A percentile compares a stretch with the other conserved stretches of the same genome.
Conservation (phyloP, 2,329 filamentous ascomycete genomes). For the Colletotrichum tropicicola region DNA sequence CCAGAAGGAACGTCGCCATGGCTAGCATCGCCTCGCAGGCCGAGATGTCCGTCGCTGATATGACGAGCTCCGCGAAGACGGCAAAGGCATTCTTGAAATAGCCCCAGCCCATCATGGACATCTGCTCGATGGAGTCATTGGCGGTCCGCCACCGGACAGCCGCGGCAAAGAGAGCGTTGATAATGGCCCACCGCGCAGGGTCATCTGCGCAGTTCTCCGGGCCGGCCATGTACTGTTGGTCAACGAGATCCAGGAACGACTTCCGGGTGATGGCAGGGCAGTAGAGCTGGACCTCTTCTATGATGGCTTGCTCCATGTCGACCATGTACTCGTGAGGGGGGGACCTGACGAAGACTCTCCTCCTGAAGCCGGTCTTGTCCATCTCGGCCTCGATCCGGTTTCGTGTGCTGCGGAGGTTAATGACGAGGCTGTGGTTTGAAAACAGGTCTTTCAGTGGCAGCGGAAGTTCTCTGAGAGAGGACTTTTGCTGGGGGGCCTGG, state of each 20-base stretch:
- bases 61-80: slow-evolving; percentile 13
- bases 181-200: slow-evolving; percentile 6
- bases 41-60: neutral
- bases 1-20: slow-evolving; percentile 16
- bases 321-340: slow-evolving; percentile 5
- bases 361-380: neutral
- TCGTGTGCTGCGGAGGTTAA: neutral
- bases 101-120: slow-evolving; percentile 5
- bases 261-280: slow-evolving; percentile 2
- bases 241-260: neutral
- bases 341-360: neutral
- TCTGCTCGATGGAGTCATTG: slow-evolving; percentile 13
- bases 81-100: slow-evolving; percentile 28
- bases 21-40: slow-evolving; percentile 19
- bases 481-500: neutral
- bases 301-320: neutral
- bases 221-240: neutral
- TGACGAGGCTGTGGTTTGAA: neutral
- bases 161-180: slow-evolving; percentile 8
- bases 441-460: neutral
- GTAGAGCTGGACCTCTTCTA: slow-evolving; percentile 13
- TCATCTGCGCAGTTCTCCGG: neutral
- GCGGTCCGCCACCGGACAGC: slow-evolving; percentile 10
- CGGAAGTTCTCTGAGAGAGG: neutral
- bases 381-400: neutral